Evolutionary conservation across 306 rosid species (phyloP), one percentile per base, ranked within the genome.

Genomic region (Arachis stenosperma): DNA sequence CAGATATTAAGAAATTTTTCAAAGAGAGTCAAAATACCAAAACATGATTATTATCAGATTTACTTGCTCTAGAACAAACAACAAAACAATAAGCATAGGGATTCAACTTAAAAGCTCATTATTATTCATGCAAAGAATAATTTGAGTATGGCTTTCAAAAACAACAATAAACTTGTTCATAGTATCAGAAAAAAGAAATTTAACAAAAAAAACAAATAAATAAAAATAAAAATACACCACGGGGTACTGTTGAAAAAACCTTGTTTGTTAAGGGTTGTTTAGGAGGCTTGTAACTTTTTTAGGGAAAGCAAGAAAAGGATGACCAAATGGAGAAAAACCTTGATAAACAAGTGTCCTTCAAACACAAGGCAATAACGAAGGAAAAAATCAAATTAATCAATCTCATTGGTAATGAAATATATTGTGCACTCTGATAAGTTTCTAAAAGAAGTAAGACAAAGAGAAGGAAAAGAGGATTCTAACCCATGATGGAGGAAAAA

Each of bases 201-300:
- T 5, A 3, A 1, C 5, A 51, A 44, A 63, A 44, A 63, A 46
- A 58, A 17, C 0, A 17, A 17, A 17, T 17, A 41, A 54, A 36
- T 3, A 6, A 2, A 10, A 48, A 13, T 39, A 7, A 8, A 27
- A 12, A 15, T 39, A 22, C 37, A 42, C 10, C 0, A 36, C 5
- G 52, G 40, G 65, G 52, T 40, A 50, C 5, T 14, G 27, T 58
- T 33, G 68, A 73, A 81, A 88, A 9, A 72, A 94, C 99, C 99
- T 91, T 87, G 81, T 94, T 17, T 17, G 17, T 17, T 17, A 17
- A 17, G 17, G 17, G 17, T 17, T 17, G 17, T 17, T 17, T 17
- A 41, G 99, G 99, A 50, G 96, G 99, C 79, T 86, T 94, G 90
- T 94, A 94, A 87, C 99, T 94, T 77, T 94, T 94, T 84, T 88